phyloP scores from a whole-genome alignment of 108 stramenopile species.

The Nitzschia sp. region DNA sequence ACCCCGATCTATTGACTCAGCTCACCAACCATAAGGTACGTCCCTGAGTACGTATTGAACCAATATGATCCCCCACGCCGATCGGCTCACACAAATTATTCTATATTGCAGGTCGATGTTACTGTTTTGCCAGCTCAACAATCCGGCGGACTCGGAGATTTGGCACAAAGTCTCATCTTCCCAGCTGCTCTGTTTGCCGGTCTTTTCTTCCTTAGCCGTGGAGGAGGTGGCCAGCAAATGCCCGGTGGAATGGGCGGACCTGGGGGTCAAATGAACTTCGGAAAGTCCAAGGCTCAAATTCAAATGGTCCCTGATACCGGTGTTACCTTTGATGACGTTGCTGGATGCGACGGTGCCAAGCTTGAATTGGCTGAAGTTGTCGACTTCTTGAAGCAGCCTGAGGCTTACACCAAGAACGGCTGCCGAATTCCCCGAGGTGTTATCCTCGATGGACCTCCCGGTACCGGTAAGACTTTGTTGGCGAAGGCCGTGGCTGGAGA shows the following conservation, averaged over 20 bases:
- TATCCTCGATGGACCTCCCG: conserved; percentile 83
- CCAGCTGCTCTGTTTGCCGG: conserved; percentile 88
- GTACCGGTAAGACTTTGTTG: conserved; percentile 90
- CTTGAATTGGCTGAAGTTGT: conserved; percentile 92
- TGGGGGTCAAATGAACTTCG: conserved; percentile 90
- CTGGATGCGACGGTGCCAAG: conserved; percentile 96
- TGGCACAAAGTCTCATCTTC: conserved; percentile 81
- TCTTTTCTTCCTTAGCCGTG: conserved; percentile 91
- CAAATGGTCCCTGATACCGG: conserved; percentile 89
- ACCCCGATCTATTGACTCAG: conserved; percentile 92
- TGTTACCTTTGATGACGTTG: conserved; percentile 94
- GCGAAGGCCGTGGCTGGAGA: conserved; percentile 98
- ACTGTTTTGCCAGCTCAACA: conserved; percentile 83
- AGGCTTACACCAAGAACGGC: conserved; percentile 79
- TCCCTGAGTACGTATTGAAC: neutral
- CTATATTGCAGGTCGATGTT: conserved; percentile 67
- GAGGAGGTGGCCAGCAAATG: conserved; percentile 66
- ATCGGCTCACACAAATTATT: neutral
- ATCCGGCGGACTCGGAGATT: conserved; percentile 73
- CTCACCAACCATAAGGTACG: conserved; percentile 89
- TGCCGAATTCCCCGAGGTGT: conserved; percentile 77
- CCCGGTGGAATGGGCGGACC: conserved; percentile 44
- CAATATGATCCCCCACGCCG: neutral
- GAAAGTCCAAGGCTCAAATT: conserved; percentile 87
- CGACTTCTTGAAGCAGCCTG: conserved; percentile 92